phyloP scores from a whole-genome alignment of 768 basidiomycete species.

The Tephrocybe rancida region DNA sequence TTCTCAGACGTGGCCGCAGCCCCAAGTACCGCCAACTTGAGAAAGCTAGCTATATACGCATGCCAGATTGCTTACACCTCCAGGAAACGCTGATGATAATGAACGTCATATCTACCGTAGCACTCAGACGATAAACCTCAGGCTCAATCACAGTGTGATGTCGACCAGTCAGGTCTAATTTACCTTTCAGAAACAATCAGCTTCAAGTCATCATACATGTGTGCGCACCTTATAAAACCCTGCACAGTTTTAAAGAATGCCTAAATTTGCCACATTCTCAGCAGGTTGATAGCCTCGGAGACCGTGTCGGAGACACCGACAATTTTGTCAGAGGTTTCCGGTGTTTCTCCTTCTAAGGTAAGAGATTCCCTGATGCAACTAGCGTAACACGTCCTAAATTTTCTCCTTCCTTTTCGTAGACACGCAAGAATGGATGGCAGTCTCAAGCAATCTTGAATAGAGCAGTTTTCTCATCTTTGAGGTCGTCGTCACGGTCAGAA shows the following conservation, averaged over 20 bases:
- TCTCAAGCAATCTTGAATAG: background rate
- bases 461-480: background rate
- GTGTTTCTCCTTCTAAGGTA: too few relatives aligned
- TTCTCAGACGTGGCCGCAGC: background rate
- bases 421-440: background rate
- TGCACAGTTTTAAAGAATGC: background rate
- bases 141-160: background rate
- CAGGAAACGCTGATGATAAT: background rate
- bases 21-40: background rate
- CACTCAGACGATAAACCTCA: background rate
- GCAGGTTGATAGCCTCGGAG: background rate
- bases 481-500: background rate
- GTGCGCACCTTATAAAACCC: slow-evolving; percentile 1
- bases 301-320: too few relatives aligned
- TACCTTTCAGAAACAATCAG: background rate
- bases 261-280: background rate
- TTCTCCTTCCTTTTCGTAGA: background rate
- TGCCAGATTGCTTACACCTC: background rate
- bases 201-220: background rate
- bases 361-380: too few relatives aligned
- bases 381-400: too few relatives aligned
- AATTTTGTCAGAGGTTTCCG: too few relatives aligned
- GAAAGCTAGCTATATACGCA: background rate
- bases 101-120: too few relatives aligned
- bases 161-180: background rate